A percentile compares a stretch with the other conserved stretches of the same genome.
Evolutionary conservation across 2,329 filamentous ascomycete species (phyloP).

Genomic region (Alternaria longipes): DNA sequence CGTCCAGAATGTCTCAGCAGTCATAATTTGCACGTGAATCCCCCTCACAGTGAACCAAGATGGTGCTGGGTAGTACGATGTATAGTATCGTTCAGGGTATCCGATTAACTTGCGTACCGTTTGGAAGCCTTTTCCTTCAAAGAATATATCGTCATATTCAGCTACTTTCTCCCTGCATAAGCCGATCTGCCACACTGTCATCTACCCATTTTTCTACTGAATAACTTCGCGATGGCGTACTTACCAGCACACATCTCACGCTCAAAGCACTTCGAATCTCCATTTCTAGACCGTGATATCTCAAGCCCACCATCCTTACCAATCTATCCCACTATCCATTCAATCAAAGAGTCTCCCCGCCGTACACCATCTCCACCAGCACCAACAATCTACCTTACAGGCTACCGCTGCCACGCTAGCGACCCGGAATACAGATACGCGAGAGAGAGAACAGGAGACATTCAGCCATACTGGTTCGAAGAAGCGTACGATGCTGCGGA

Average conservation of each 20-base stretch:
- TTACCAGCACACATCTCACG: background rate
- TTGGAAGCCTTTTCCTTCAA: background rate
- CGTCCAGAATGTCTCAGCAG: background rate
- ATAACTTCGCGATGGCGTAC: background rate
- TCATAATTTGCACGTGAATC: background rate
- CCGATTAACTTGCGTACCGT: background rate
- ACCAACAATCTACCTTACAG: conserved; percentile 4
- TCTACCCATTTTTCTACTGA: background rate
- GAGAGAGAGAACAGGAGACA: background rate
- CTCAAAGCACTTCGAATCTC: background rate
- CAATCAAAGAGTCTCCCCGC: too few species aligned
- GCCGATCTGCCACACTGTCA: background rate
- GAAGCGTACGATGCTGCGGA: background rate
- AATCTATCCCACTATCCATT: background rate
- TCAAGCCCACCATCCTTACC: too few species aligned
- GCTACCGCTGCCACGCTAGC: conserved; percentile 2
- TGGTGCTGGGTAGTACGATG: background rate
- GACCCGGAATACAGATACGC: conserved; percentile 2
- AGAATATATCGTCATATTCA: background rate
- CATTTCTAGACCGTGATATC: fast-evolving
- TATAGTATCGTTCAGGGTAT: background rate
- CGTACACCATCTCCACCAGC: background rate
- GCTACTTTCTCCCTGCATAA: background rate
- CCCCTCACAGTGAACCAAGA: background rate
- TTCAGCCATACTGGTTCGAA: conserved; percentile 12